phyloP scores from a whole-genome alignment of 805 yeast species.

The Grigorovia humatica region DNA sequence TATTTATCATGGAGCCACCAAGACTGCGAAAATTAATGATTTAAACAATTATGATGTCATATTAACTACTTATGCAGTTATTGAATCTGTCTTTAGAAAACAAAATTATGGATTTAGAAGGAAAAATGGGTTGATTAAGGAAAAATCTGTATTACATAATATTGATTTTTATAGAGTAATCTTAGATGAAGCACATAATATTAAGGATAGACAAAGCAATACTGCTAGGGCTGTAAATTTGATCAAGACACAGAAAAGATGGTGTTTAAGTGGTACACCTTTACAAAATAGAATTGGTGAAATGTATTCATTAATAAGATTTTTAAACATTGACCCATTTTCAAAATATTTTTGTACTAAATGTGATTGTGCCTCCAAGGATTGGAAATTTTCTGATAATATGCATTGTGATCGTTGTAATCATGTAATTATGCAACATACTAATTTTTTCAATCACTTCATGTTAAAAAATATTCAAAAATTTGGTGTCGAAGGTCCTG shows the following conservation, averaged over 20 bases:
- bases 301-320: constrained; percentile 83
- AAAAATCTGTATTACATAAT: constrained; percentile 62
- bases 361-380: constrained; percentile 72
- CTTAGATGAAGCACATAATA: constrained; percentile 94
- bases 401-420: constrained; percentile 80
- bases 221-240: constrained; percentile 87
- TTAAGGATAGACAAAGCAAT: constrained; percentile 87
- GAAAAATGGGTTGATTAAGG: constrained; percentile 59
- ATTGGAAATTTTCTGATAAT: constrained; percentile 79
- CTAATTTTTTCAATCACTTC: constrained; percentile 91
- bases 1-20: constrained; percentile 78
- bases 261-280: constrained; percentile 96
- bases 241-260: constrained; percentile 59
- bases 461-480: constrained; percentile 90
- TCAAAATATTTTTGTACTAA: constrained; percentile 86
- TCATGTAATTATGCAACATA: constrained; percentile 89
- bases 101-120: constrained; percentile 76
- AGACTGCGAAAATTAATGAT: constrained; percentile 48
- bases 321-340: constrained; percentile 75
- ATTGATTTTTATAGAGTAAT: constrained; percentile 75
- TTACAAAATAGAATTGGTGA: constrained; percentile 95
- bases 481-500: constrained; percentile 73
- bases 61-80: constrained; percentile 83
- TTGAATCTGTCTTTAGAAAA: constrained; percentile 78
- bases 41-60: constrained; percentile 56